These are phyloP conservation scores for Lecanicillium sp. DNA, from an alignment of 2,329 filamentous ascomycete species.

Conservation along the genomic window DNA sequence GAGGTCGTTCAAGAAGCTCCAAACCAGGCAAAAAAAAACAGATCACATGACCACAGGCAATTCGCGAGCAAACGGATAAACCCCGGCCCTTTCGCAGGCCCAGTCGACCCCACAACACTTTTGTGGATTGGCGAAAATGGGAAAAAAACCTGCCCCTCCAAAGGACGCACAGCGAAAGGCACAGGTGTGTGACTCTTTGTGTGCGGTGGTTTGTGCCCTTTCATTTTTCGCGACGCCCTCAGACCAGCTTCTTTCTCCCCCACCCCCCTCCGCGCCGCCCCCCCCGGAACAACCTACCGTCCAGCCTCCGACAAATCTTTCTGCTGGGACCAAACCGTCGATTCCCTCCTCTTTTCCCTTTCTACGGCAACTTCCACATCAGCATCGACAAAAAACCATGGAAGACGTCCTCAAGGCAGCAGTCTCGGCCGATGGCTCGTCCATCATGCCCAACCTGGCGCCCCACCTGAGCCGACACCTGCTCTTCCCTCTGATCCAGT, in stretches of 20 bases:
- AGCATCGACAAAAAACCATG: slow-evolving; percentile 28
- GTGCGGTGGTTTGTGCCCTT: slow-evolving; percentile 18
- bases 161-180: slow-evolving; percentile 13
- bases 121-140: slow-evolving; percentile 33
- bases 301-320: slow-evolving; percentile 5
- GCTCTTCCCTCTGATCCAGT: slow-evolving; percentile 94
- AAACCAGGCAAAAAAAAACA: slow-evolving; percentile 21
- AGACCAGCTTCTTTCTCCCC: background rate
- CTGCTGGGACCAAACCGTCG: background rate
- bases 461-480: slow-evolving; percentile 91
- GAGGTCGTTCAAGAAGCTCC: background rate
- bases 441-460: slow-evolving; percentile 83
- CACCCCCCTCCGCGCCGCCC: slow-evolving; percentile 1
- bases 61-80: slow-evolving; percentile 25
- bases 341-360: slow-evolving; percentile 13
- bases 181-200: slow-evolving; percentile 1
- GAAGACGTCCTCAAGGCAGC: slow-evolving; percentile 42
- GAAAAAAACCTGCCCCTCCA: slow-evolving; percentile 38
- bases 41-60: slow-evolving; percentile 31
- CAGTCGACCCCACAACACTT: slow-evolving; percentile 28
- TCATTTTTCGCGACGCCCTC: slow-evolving; percentile 14
- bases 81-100: slow-evolving; percentile 20
- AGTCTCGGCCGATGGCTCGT: slow-evolving; percentile 61
- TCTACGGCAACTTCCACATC: slow-evolving; percentile 13
- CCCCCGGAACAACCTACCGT: background rate